Conservation (phyloP, 23 red algal species). For the Agarophyton chilense region DNA sequence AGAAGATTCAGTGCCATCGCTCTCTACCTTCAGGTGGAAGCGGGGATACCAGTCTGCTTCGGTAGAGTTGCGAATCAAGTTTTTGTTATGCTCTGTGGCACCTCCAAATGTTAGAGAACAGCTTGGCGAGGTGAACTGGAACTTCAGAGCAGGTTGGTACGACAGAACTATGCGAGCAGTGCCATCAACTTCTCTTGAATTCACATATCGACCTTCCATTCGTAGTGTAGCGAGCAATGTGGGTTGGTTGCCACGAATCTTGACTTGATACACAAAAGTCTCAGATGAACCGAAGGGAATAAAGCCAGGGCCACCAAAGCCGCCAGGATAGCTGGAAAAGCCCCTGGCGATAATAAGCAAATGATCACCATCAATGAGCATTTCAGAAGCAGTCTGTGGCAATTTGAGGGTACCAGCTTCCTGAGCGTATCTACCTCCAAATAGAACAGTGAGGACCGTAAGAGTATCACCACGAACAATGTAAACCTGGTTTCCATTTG, state of each 20-base stretch:
- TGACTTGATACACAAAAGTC: constrained; percentile 53
- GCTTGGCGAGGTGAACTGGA: constrained; percentile 5
- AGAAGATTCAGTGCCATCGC: neutral
- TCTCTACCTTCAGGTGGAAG: neutral
- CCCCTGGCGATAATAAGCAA: constrained; percentile 36
- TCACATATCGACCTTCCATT: constrained; percentile 48
- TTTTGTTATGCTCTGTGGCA: neutral
- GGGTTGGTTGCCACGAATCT: neutral
- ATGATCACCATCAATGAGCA: constrained; percentile 57
- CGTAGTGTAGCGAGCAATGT: constrained; percentile 41
- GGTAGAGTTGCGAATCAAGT: neutral
- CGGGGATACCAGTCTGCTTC: neutral
- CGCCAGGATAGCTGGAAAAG: constrained; percentile 1
- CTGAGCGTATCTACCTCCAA: neutral
- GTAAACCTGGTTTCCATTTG: constrained; percentile 53
- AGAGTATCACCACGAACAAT: constrained; percentile 10
- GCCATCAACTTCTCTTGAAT: constrained; percentile 56
- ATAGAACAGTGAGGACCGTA: constrained; percentile 6
- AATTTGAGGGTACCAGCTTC: constrained; percentile 1
- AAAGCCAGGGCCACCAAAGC: neutral
- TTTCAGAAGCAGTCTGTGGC: constrained; percentile 20
- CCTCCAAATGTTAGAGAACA: neutral
- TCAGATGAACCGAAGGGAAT: neutral
- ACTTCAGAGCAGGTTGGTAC: neutral
- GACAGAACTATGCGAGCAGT: constrained; percentile 45